Base-by-base conservation (phyloP, 805 yeast genomes). In the Nakazawaea ambrosiae region DNA sequence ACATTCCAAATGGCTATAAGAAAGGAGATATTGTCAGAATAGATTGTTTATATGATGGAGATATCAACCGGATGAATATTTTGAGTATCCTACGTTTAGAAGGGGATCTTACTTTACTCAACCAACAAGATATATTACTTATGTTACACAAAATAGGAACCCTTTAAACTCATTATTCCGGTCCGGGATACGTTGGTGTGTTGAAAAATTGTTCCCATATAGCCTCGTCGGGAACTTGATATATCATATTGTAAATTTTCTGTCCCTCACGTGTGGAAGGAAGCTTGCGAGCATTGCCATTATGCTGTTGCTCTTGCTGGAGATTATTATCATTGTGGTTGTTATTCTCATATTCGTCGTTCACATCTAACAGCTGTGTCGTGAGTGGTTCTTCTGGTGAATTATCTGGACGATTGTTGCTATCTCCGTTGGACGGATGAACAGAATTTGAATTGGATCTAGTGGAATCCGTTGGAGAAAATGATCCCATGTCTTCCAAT, bases 181-280 rank as follows among this genome's bases (percentile, higher is more conserved):
- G n/a, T n/a, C 10, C 12, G 26, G 28, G 28, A 26, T 26, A 28
- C 18, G 31, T 17, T 14, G 31, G 16, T 30, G 15, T 30, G 19
- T 37, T 37, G 50, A 78, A 75, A 46, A 74, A 73, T 46, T 76
- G 82, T 36, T 77, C 85, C 83, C 86, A 79, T 24, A 80, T 77
- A 19, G 77, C 64, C 39, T 79, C 86, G 2, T 75, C 68, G 4
- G 82, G 78, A 33, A 78, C 71, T 50, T 73, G 81, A 48, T 68
- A 72, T 43, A 81, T 69, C 62, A 81, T 58, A 47, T 78, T 83
- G 49, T 67, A 75, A 16, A 78, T 68, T 35, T 65, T 61, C 43
- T 67, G 69, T 4, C 79, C 81, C 43, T 80, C 86, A 27, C 49
- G 58, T 4, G 57, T 43, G 34, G 48, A 31, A 4, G 42, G 37